Base-by-base conservation (phyloP, 352 stramenopile species). In the Phytophthora uliginosa region DNA sequence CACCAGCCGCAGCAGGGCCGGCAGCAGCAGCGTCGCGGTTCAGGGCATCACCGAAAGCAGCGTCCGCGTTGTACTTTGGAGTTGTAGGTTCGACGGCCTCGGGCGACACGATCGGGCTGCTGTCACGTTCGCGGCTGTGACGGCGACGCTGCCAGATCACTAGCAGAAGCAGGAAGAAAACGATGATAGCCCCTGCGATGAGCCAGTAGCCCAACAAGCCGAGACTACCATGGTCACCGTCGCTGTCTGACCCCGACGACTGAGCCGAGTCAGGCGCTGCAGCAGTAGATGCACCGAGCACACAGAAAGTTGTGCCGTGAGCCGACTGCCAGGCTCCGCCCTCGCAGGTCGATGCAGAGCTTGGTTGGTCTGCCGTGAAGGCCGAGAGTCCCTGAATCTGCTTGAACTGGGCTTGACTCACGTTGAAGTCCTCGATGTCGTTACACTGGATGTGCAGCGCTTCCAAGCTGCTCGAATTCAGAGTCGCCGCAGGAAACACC, bases 381-480 rank as follows among this genome's bases (percentile, higher is more conserved):
- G 59, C 66, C 15, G 50, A 57, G 15, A 87, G 73, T 2, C 31
- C 58, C 51, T 72, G 52, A 12, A 85, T 79, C 52, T 66, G 40
- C 15, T 75, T 50, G 52, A 83, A 87, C 26, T 78, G 60, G 0
- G 45, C 28, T 24, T 74, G 36, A 4, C 59, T 82, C 12, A 87
- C 62, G 63, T 85, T 88, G 48, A 79, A 84, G 59, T 84, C 67
- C 15, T 47, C 59, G 59, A 86, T 79, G 18, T 59, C 13, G 40
- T 84, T 83, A n/a, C 66, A 59, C 5, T 77, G 66, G 22, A 83
- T 76, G 63, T 79, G 74, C 31, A 86, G 62, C 33, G 64, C 71
- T 54, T 81, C 52, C 26, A 86, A 55, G 4, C 34, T 24, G 10
- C 61, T 78, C 4, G 71, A 64, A 53, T 81, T 81, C 18, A 86